Evolutionary conservation across 2,329 filamentous ascomycete genomes (phyloP), one percentile per base, ranked within the genome.

Genomic region (Exophiala lecanii-corni): DNA sequence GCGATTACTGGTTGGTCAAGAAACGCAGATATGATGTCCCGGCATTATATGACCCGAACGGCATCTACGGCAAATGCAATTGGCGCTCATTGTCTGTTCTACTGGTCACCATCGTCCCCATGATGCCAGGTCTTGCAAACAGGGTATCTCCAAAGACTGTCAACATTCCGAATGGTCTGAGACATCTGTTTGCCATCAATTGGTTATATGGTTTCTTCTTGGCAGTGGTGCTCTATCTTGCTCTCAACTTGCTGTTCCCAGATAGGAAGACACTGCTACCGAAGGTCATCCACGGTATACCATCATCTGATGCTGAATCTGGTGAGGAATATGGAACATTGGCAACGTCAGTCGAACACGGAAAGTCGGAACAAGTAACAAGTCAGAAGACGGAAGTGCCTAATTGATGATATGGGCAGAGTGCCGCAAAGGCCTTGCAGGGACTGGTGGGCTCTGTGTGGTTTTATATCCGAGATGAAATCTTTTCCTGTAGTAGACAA

Each of bases 141-240:
- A 60, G 57, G 44, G 23, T n/a, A 1, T 36, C 47, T 2, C 31
- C 15, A 9, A 49, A 62, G 55, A 49, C 40, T 0, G 62, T 64
- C 0, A n/a, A n/a, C n/a, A n/a, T n/a, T n/a, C n/a, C n/a, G n/a
- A n/a, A n/a, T n/a, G 80, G 81, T 0, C 63, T 69, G 0, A 60
- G 65, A 31, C 72, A 75, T 50, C 64, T 82, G 3, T 84, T 82
- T 56, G 70, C 74, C 18, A 80, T 84, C 56, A 79, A 81, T n/a
- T 84, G 80, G 75, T 57, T 84, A 13, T 69, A 81, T 36, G 81
- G 80, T 0, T 82, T 84, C 50, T 63, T 72, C 7, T 66, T 61
- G 0, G 78, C 76, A 5, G 72, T 74, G 15, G 37, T 78, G 2
- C 67, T 82, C 0, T 84, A 84, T 61, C 63, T 74, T 7, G 18